Evolutionary conservation across 768 basidiomycete species (phyloP).

Genomic region (Boletus pseudo-olivaceus): DNA sequence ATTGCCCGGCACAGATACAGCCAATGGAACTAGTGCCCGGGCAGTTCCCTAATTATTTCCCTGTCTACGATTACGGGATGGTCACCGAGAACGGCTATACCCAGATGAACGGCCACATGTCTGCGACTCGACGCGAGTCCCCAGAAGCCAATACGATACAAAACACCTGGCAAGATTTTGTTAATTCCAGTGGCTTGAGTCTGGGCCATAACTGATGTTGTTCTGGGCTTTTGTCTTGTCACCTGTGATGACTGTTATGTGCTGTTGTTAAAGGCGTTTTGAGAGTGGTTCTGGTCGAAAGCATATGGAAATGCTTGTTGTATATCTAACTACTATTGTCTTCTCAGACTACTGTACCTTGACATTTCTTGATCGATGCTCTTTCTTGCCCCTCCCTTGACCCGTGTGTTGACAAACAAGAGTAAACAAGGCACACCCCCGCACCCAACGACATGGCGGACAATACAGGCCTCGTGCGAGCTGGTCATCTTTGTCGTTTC

Average conservation of each 20-base stretch:
- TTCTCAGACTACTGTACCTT: conserved; percentile 13
- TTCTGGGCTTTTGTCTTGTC: conserved; percentile 11
- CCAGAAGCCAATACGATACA: conserved; percentile 60
- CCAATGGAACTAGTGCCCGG: conserved; percentile 32
- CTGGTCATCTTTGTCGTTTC: neutral
- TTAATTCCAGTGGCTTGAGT: conserved; percentile 31
- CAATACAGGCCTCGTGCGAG: neutral
- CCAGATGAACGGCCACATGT: conserved; percentile 39
- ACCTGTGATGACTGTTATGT: conserved; percentile 4
- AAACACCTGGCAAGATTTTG: conserved; percentile 63
- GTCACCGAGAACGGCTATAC: conserved; percentile 31
- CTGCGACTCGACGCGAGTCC: conserved; percentile 36
- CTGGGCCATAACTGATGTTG: conserved; percentile 12
- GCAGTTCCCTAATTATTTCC: conserved; percentile 66
- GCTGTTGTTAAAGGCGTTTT: conserved; percentile 10
- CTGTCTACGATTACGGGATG: conserved; percentile 68
- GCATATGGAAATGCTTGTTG: conserved; percentile 6
- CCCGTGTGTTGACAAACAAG: conserved; percentile 17
- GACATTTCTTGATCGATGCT: conserved; percentile 13
- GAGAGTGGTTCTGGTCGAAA: neutral
- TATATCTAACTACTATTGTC: conserved; percentile 20
- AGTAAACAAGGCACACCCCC: conserved; percentile 13
- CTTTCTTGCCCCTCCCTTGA: neutral
- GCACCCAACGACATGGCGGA: conserved; percentile 1
- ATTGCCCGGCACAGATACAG: conserved; percentile 24